Base-by-base conservation (phyloP, 352 stramenopile species). In the Globisporangium paddicum region DNA sequence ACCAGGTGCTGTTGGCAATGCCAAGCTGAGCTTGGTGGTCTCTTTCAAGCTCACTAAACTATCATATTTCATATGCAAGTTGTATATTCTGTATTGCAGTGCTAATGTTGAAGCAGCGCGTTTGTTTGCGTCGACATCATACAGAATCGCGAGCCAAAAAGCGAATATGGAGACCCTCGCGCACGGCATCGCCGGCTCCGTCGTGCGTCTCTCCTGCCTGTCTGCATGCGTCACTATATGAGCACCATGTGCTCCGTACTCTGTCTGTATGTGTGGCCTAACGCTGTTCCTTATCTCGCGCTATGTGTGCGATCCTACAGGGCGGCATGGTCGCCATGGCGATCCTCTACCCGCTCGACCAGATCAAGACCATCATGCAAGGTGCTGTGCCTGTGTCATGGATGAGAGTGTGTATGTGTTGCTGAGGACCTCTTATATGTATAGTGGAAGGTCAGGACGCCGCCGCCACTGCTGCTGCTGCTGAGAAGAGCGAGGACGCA, bases 361-460 rank as follows among this genome's bases (percentile, higher is more conserved):
- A 95, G 72, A 87, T 95, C 62, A 87, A 90, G 63, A 87, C 81
- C 42, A 86, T 93, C 62, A 85, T 93, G 67, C 85, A 95, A 74
- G 84, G 86, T 73, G n/a, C 21, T 26, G 37, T 23, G 18, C 16
- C 2, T 40, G 7, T 16, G 5, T 18, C 19, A 6, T 19, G 19
- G 8, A 35, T 44, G n/a, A n/a, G n/a, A n/a, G n/a, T n/a, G 37
- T 47, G 18, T 59, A 18, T 45, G 1, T 19, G 9, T 3, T 8
- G 30, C 26, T 25, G 18, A 18, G 5, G 2, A 10, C 28, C 18
- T n/a, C n/a, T n/a, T 19, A 25, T 52, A 7, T 11, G 5, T 41
- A 32, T 25, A 77, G 73, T 78, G 54, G 63, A 75, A 16, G 56
- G 55, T n/a, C 62, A 69, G 28, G 63, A 67, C 18, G 48, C 64